phyloP scores from a whole-genome alignment of 1,284 basidiomycete genomes.

The Golubevia pallescens region DNA sequence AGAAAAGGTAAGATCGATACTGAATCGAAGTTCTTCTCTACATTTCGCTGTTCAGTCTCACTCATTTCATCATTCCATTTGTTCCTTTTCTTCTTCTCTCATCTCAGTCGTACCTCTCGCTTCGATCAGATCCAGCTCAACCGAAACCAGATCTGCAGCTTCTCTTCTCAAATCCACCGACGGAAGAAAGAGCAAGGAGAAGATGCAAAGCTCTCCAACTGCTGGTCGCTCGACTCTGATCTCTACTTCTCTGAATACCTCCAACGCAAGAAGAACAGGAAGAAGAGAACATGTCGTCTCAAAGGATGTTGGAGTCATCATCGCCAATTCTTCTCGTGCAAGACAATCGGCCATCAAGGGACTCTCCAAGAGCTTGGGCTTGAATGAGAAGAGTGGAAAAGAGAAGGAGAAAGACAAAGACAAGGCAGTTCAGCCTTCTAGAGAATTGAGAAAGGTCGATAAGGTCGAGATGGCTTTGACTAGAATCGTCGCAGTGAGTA shows the following conservation, averaged over 20 bases:
- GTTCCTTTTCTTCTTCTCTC: not conserved
- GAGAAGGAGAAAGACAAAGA: not conserved
- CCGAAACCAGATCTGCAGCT: not conserved
- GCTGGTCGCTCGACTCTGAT: not conserved
- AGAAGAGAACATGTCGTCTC: not conserved
- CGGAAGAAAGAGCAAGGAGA: not conserved
- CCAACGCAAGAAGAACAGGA: not conserved
- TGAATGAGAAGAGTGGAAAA: not conserved
- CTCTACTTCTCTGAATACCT: not conserved
- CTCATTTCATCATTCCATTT: not conserved
- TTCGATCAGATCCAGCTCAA: not conserved
- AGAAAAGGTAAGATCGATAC: not conserved
- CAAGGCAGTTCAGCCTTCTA: not conserved
- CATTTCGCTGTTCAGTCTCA: not conserved
- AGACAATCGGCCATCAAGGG: not conserved
- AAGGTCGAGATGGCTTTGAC: not conserved
- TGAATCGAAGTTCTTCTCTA: not conserved
- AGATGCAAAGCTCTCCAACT: not conserved
- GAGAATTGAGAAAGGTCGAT: not conserved
- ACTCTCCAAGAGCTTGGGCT: not conserved
- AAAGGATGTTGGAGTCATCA: not conserved
- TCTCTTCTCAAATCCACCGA: not conserved
- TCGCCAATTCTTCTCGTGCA: not conserved
- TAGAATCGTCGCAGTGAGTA: not conserved
- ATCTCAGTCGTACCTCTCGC: not conserved